Conservation (phyloP, 2,329 filamentous ascomycete genomes). For the Hypoxylon sp. region DNA sequence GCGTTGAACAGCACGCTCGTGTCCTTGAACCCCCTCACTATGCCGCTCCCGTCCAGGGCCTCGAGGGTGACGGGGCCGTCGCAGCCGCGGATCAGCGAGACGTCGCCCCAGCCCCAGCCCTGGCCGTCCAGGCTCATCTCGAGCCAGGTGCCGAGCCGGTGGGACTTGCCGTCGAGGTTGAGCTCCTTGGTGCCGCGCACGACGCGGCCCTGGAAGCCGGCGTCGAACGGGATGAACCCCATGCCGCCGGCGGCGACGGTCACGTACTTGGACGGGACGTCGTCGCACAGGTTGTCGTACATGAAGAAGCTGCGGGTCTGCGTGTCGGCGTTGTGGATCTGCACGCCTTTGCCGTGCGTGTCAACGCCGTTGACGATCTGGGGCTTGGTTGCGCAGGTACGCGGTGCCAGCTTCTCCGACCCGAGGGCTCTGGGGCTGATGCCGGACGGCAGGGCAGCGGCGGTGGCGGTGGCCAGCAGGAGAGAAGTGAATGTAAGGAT, state of each 20-base stretch:
- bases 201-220: constrained; percentile 39
- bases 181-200: constrained; percentile 31
- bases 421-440: background rate
- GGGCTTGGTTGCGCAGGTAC: constrained; percentile 18
- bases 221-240: constrained; percentile 32
- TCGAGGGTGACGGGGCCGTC: constrained; percentile 35
- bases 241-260: constrained; percentile 16
- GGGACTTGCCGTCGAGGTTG: constrained; percentile 33
- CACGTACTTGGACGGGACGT: constrained; percentile 29
- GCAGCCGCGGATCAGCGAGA: constrained; percentile 42
- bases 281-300: constrained; percentile 42
- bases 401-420: background rate
- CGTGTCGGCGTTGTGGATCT: constrained; percentile 32
- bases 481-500: constrained; percentile 27
- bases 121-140: constrained; percentile 33
- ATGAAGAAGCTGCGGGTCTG: constrained; percentile 35
- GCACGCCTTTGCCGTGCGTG: constrained; percentile 24
- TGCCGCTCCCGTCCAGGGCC: constrained; percentile 20
- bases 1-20: constrained; percentile 17
- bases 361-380: constrained; percentile 2
- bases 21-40: constrained; percentile 26
- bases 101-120: constrained; percentile 28
- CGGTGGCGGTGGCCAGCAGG: constrained; percentile 21
- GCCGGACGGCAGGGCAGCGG: constrained; percentile 22
- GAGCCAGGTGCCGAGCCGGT: constrained; percentile 38